phyloP scores from a whole-genome alignment of 805 yeast species.

The Ogataea neopini region DNA sequence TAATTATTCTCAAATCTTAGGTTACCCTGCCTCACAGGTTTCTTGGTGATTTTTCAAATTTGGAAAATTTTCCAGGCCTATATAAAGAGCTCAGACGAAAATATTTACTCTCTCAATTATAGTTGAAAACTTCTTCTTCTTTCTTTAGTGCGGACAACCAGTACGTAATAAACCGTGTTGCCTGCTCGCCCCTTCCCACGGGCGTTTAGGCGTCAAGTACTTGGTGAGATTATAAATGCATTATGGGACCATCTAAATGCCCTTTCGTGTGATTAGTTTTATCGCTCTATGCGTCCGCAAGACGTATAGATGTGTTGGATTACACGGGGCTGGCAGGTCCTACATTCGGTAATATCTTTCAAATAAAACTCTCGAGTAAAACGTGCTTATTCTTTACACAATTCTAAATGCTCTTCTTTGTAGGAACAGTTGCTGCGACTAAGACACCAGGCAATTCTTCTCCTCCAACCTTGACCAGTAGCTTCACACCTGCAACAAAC shows the following conservation, averaged over 20 bases:
- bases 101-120: conserved; percentile 5
- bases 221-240: conserved; percentile 56
- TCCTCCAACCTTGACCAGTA: conserved; percentile 54
- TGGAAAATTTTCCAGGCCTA: conserved; percentile 4
- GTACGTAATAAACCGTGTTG: conserved; percentile 71
- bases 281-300: conserved; percentile 10
- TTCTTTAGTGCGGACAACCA: conserved; percentile 72
- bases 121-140: conserved; percentile 23
- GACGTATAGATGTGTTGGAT: conserved; percentile 20
- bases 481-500: conserved; percentile 51
- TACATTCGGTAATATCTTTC: conserved; percentile 36
- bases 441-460: conserved; percentile 71
- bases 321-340: conserved; percentile 68
- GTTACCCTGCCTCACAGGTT: conserved; percentile 14
- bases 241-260: conserved; percentile 65
- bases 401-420: conserved; percentile 36
- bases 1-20: not conserved
- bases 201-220: conserved; percentile 66
- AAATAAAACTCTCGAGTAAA: not conserved
- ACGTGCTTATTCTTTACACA: not conserved
- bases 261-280: conserved; percentile 48
- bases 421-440: conserved; percentile 53
- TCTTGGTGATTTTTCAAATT: not conserved
- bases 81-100: conserved; percentile 5
- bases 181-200: conserved; percentile 45